Base-by-base conservation (phyloP, 202 grass and related monocot species). In the Sporobolus alterniflorus region DNA sequence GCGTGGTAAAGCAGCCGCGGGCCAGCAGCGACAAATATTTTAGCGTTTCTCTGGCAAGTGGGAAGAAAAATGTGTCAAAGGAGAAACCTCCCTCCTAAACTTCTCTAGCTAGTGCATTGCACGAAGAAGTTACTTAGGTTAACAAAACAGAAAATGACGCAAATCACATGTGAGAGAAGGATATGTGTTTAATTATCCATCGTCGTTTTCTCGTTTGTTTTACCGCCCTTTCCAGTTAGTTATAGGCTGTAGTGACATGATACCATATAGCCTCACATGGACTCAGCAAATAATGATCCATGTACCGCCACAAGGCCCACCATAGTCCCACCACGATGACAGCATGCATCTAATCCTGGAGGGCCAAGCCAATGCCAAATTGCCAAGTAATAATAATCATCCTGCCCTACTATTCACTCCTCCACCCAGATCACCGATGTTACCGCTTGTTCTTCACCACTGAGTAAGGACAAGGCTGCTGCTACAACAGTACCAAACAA, bases 401-500 rank as follows among this genome's bases (percentile, higher is more conserved):
- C 36, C 4, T 39, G 36, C 36, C 36, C 36, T 39, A 39, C 56
- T 60, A 24, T 60, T 60, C 56, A 60, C 56, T 29, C 25, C 25
- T 15, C 56, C 36, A 39, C 4, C 11, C 57, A 30, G 57, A 62
- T 17, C 57, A 31, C 57, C 26, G 26, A 31, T 62, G 4, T 62
- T 17, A 62, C 14, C 4, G 26, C 31, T 62, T 28, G 24, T 39
- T 8, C 9, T 57, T 62, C 57, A 16, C 13, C 36, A 39, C 36
- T 39, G 8, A 39, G 4, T 62, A 16, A 62, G 57, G 31, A 62
- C 26, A 62, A 62, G 43, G 69, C n/a, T n/a, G 13, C 31, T 44
- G 49, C 64, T 64, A 44, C 46, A 76, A 44, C 18, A 48, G 48
- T 43, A 83, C 4, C 39, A 61, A 78, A 75, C 14, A 72, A n/a